phyloP scores from a whole-genome alignment of 148 eudicot genomes.

The Salicornia ramosissima region DNA sequence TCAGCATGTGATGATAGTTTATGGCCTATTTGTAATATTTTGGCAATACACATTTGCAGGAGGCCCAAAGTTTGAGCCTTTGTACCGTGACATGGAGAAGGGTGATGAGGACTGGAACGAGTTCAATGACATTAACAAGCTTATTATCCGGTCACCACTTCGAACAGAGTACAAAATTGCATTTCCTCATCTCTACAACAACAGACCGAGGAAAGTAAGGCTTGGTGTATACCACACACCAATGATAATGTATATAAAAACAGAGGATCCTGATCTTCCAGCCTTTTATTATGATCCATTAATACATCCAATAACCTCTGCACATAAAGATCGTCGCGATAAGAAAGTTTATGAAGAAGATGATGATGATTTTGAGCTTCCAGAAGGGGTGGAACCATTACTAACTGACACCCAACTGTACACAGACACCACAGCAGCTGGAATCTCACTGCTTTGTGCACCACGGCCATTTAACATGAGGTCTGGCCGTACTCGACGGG shows the following conservation, averaged over 20 bases:
- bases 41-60: constrained; percentile 43
- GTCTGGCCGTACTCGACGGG: constrained; percentile 92
- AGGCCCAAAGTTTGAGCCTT: constrained; percentile 97
- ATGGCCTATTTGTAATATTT: neutral
- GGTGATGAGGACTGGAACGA: constrained; percentile 99
- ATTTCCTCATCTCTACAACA: constrained; percentile 95
- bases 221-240: constrained; percentile 95
- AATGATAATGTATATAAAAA: constrained; percentile 90
- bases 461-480: constrained; percentile 98
- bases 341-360: constrained; percentile 67
- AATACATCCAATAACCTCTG: constrained; percentile 80
- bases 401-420: constrained; percentile 64
- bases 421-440: constrained; percentile 98
- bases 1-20: neutral
- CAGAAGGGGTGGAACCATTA: constrained; percentile 88
- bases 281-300: constrained; percentile 98
- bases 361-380: constrained; percentile 79
- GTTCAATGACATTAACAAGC: constrained; percentile 95
- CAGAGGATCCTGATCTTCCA: constrained; percentile 98
- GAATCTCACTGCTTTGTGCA: constrained; percentile 85
- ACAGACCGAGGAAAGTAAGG: constrained; percentile 93
- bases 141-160: constrained; percentile 91
- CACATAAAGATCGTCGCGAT: constrained; percentile 62
- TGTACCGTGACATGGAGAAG: constrained; percentile 99
- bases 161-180: constrained; percentile 96